Conservation (phyloP, 345 rosid species). For the Salix dunnii region DNA sequence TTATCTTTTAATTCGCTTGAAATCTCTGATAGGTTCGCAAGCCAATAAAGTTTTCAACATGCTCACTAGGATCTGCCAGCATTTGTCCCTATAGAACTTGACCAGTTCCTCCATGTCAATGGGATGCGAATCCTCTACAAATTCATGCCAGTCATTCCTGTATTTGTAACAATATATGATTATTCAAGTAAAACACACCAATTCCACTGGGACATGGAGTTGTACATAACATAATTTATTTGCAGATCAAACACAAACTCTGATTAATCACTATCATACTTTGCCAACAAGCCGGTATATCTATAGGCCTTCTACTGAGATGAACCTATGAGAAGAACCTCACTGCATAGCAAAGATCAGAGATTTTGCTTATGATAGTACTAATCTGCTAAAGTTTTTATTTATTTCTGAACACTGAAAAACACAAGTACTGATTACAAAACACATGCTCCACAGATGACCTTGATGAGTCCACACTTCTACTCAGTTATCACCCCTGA, state of each 20-base stretch:
- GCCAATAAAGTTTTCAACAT: too few relatives aligned
- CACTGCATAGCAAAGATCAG: neutral
- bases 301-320: neutral
- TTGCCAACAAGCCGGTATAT: neutral
- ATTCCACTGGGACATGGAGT: neutral
- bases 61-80: neutral
- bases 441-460: neutral
- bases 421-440: neutral
- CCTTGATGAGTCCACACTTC: neutral
- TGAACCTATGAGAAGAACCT: neutral
- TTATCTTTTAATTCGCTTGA: slow-evolving; percentile 12
- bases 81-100: neutral
- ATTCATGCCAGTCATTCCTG: neutral
- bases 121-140: neutral
- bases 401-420: neutral
- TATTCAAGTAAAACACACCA: neutral
- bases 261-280: neutral
- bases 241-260: neutral
- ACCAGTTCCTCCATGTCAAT: neutral
- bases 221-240: neutral
- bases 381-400: neutral
- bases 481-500: neutral
- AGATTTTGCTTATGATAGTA: neutral
- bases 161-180: neutral
- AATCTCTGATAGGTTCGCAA: slow-evolving; percentile 4